Base-by-base conservation (phyloP, 805 yeast species). In the Torulaspora gathmanii region DNA sequence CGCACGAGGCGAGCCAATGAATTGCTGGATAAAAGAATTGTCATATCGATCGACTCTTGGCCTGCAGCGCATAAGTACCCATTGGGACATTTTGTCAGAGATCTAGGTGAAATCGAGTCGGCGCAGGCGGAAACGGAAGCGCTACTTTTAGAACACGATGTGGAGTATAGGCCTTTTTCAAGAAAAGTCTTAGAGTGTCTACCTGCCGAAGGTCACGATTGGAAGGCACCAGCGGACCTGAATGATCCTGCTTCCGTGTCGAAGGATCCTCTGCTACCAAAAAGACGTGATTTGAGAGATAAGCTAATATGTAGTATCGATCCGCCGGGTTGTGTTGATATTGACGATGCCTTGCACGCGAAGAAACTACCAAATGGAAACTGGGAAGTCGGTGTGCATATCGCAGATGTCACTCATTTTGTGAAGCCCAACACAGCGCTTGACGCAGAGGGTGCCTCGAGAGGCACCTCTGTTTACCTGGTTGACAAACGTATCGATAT, bases 401-500 rank as follows among this genome's bases (percentile, higher is more conserved):
- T 93, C 70, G 99, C 99, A 8, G 99, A 93, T 69, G 99, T 93
- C 25, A 87, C 98, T 1, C 95, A 93, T 69, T 93, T 93, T 61
- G 99, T 93, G 37, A 88, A 89, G 66, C 83, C 99, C 0, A 84
- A 82, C 51, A 88, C 96, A 3, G 82, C 98, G 0, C 73, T 93
- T 48, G 99, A 93, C 63, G 83, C 79, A 36, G 99, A 93, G 69
- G 99, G 97, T 67, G 95, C 98, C 0, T 77, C 95, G 1, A 80
- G 99, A 68, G 98, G 97, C 58, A 93, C 99, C 0, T 90, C 99
- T 4, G 97, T 93, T 2, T 93, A 93, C 67, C 73, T 93, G 45
- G 99, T 93, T 11, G 99, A 93, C 64, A 91, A 93, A 68, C 86
- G 99, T 75, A 93, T 93, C 56, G 99, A 93, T 74, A 93, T 93